These are phyloP conservation scores for Waltiozyma sp. DNA, from an alignment of 1,139 yeast genomes.

Conservation along the genomic window DNA sequence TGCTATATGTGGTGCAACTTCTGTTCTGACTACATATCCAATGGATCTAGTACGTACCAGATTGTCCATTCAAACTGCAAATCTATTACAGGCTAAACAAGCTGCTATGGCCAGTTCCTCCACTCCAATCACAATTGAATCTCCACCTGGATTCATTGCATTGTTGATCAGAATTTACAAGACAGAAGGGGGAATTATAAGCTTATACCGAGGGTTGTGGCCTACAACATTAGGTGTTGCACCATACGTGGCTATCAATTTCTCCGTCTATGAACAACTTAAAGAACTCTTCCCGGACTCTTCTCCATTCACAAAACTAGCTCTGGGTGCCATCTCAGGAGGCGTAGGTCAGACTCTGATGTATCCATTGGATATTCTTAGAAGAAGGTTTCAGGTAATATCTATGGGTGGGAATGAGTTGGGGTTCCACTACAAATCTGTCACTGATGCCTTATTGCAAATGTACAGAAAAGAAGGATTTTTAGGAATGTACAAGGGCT, in stretches of 20 bases:
- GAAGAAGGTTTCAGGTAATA: slow-evolving; percentile 87
- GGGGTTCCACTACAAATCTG: slow-evolving; percentile 72
- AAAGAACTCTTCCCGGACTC: slow-evolving; percentile 40
- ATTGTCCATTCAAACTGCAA: slow-evolving; percentile 81
- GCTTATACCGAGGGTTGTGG: slow-evolving; percentile 72
- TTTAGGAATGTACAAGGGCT: slow-evolving; percentile 77
- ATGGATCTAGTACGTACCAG: slow-evolving; percentile 86
- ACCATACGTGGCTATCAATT: slow-evolving; percentile 90
- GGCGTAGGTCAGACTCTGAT: slow-evolving; percentile 76
- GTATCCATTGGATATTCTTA: slow-evolving; percentile 80
- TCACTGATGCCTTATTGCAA: slow-evolving; percentile 55
- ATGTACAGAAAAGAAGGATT: slow-evolving; percentile 68
- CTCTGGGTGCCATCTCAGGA: slow-evolving; percentile 81
- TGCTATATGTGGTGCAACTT: slow-evolving; percentile 67
- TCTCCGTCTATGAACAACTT: slow-evolving; percentile 76
- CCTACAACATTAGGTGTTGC: slow-evolving; percentile 94
- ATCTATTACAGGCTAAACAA: slow-evolving; percentile 39
- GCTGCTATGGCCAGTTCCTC: slow-evolving; percentile 27
- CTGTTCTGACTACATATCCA: slow-evolving; percentile 84
- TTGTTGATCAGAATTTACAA: slow-evolving; percentile 49
- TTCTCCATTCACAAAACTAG: slow-evolving; percentile 43
- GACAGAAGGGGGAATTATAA: slow-evolving; percentile 73
- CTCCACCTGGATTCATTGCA: slow-evolving; percentile 61
- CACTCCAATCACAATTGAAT: slow-evolving; percentile 13
- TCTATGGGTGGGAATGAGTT: slow-evolving; percentile 59